phyloP scores from a whole-genome alignment of 2,329 filamentous ascomycete species.

The Davidsoniella neocaledoniae region DNA sequence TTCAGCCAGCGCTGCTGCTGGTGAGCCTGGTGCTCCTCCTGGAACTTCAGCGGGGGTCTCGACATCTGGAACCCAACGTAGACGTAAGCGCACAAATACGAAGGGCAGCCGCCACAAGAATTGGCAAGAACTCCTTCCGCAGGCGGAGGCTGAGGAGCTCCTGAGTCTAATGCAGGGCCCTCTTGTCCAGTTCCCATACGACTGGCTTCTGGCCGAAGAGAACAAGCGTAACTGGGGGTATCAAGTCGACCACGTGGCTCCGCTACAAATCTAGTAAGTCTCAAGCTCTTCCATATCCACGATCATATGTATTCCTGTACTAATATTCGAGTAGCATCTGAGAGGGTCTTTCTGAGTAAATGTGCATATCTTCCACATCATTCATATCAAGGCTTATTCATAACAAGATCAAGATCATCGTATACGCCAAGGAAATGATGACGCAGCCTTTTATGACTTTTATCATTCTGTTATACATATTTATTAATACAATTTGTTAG shows the following conservation, averaged over 20 bases:
- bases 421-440: not conserved
- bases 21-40: not conserved
- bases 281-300: too few relatives aligned
- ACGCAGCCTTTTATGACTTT: not conserved
- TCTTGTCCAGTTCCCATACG: slow-evolving; percentile 83
- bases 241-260: slow-evolving; percentile 87
- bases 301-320: too few relatives aligned
- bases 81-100: slow-evolving; percentile 52
- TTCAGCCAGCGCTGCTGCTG: not conserved
- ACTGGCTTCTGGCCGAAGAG: slow-evolving; percentile 88
- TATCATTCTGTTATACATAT: not conserved
- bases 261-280: slow-evolving; percentile 67
- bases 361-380: too few relatives aligned
- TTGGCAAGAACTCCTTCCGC: slow-evolving; percentile 59
- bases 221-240: slow-evolving; percentile 92
- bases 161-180: slow-evolving; percentile 72
- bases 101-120: slow-evolving; percentile 49
- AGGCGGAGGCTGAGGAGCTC: slow-evolving; percentile 64
- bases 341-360: too few relatives aligned
- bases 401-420: too few relatives aligned
- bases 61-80: slow-evolving; percentile 32
- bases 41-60: slow-evolving; percentile 2
- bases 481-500: slow-evolving; percentile 1
- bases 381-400: too few relatives aligned
- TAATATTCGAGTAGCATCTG: too few relatives aligned